Evolutionary conservation across 2,329 filamentous ascomycete species (phyloP), one percentile per base, ranked within the genome.

Genomic region (Xylariales sp.): DNA sequence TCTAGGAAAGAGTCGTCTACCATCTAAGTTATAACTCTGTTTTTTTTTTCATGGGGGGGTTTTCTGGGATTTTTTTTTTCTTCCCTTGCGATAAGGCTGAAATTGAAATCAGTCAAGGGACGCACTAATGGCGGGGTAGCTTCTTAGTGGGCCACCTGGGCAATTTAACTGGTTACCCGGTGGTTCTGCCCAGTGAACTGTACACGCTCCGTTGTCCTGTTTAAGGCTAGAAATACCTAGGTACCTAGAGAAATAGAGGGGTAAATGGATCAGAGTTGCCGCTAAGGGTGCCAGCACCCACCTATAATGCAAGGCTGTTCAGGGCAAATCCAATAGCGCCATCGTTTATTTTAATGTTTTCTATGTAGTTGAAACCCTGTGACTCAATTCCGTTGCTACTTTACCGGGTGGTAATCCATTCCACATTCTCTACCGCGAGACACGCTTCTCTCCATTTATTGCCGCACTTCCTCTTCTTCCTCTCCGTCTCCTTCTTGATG

Each of bases 41-140:
- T 23, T 23, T 23, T 23, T 23, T 34, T 34, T 34, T 34, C 8
- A 34, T 34, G 32, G 32, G 32, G 32, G 32, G 32, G 1, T 45
- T 8, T 55, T 23, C 23, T 23, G 23, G 23, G 23, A 2, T 3
- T 36, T 18, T 23, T 23, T 23, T 56, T 49, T 64, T 55, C 59
- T 56, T 52, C 57, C 48, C 18, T 16, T 5, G 2, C 41, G 18
- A 55, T 41, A 41, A 62, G 49, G 55, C 55, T 56, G 32, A 54
- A 30, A 57, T 64, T 56, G 32, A 49, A 18, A 61, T 67, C 28
- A 52, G 50, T 45, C 14, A 32, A 41, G n/a, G 18, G 55, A 18
- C 41, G 36, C 64, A 67, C 67, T 63, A 69, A 58, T 65, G 68
- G 68, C 62, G 68, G 68, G 70, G 68, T 72, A 69, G 62, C 53